Percentiles rank a stretch among this genome's conserved stretches.
These are phyloP conservation scores for Venturia nashicola DNA, from an alignment of 2,329 filamentous ascomycete genomes.

Conservation along the genomic window DNA sequence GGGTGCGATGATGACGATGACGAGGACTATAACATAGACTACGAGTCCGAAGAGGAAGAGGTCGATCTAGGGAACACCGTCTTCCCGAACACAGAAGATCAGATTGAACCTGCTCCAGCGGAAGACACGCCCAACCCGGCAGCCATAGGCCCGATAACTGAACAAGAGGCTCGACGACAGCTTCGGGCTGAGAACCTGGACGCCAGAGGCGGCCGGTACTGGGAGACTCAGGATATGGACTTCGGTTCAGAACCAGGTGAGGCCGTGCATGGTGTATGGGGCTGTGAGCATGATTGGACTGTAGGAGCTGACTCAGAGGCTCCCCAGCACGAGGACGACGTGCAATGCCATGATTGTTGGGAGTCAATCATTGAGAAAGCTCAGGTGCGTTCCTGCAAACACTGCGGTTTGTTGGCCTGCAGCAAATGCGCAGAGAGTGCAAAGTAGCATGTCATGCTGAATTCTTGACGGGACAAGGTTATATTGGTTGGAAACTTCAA, in stretches of 20 bases:
- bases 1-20: slow-evolving; percentile 1
- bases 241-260: slow-evolving; percentile 1
- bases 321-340: background rate
- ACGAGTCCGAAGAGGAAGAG: background rate
- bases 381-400: background rate
- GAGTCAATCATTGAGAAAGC: background rate
- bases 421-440: background rate
- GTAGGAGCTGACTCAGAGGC: no score
- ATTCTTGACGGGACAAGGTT: no score
- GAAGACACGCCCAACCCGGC: background rate
- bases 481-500: no score
- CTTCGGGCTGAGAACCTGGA: background rate
- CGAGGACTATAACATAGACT: background rate
- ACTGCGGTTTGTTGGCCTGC: background rate
- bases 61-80: background rate
- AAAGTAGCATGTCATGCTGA: background rate
- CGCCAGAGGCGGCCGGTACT: background rate
- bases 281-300: background rate
- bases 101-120: background rate
- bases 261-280: background rate
- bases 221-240: background rate
- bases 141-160: background rate
- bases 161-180: background rate
- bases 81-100: background rate
- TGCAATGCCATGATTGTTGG: background rate